Percentiles rank a stretch among this genome's conserved stretches.
phyloP scores from a whole-genome alignment of 2,329 filamentous ascomycete species.

The Dichotomopilus funicola region DNA sequence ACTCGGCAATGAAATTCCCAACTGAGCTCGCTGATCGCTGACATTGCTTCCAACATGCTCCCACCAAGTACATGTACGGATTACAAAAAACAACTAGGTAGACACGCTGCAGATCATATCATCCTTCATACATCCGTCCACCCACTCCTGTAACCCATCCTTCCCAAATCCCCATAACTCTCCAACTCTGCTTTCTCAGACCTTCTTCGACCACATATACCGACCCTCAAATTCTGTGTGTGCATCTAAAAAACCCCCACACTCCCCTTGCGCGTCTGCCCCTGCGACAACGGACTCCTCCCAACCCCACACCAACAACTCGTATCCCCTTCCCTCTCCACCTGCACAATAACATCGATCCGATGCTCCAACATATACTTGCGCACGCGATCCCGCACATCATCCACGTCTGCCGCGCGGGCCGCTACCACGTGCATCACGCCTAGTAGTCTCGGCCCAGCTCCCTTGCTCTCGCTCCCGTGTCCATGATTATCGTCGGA shows the following conservation, averaged over 20 bases:
- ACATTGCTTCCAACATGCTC: no score
- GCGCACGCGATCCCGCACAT: conserved; percentile 71
- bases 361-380: conserved; percentile 63
- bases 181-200: no score
- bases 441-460: conserved; percentile 54
- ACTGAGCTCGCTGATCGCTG: no score
- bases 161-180: no score
- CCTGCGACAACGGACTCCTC: conserved; percentile 28
- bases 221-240: background rate
- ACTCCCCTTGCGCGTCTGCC: conserved; percentile 23
- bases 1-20: no score
- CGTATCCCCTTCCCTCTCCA: conserved; percentile 73
- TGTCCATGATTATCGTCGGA: background rate
- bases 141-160: no score
- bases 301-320: conserved; percentile 54
- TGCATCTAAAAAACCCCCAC: conserved; percentile 23
- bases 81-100: background rate
- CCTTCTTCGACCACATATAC: background rate
- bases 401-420: conserved; percentile 66
- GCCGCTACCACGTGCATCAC: conserved; percentile 81
- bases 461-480: conserved; percentile 33
- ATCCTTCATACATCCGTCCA: no score
- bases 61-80: no score
- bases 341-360: conserved; percentile 80
- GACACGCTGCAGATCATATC: no score